A percentile compares a stretch with the other conserved stretches of the same genome.
Conservation (phyloP, 768 basidiomycete species). For the Auricularia auricula-judae region DNA sequence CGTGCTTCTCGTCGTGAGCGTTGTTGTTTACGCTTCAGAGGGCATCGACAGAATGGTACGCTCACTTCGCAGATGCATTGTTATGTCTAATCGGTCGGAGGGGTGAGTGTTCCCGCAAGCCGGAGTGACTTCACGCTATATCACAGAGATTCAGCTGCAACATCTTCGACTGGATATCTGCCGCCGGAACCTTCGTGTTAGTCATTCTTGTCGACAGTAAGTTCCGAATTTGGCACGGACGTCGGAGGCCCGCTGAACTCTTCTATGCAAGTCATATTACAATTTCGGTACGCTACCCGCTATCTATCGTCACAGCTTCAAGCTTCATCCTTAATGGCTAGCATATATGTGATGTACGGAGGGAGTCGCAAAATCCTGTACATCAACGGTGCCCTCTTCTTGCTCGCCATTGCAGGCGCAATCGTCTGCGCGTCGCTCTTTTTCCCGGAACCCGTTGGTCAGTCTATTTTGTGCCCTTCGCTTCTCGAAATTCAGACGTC, state of each 20-base stretch:
- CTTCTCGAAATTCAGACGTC: not conserved
- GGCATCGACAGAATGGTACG: not conserved
- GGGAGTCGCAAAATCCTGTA: not conserved
- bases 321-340: not conserved
- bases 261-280: not conserved
- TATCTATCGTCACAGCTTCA: not conserved
- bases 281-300: not conserved
- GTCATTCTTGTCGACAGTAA: not conserved
- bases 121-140: not conserved
- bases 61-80: not conserved
- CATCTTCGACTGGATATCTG: not conserved
- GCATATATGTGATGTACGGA: not conserved
- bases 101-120: not conserved
- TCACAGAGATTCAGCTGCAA: not conserved
- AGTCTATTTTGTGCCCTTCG: not conserved
- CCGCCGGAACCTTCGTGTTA: not conserved
- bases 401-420: not conserved
- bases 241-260: no score
- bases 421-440: not conserved
- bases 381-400: not conserved
- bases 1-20: not conserved
- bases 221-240: not conserved
- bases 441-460: not conserved
- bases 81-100: not conserved
- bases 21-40: not conserved